phyloP scores from a whole-genome alignment of 441 rosid species.

The Erysimum pusillum region DNA sequence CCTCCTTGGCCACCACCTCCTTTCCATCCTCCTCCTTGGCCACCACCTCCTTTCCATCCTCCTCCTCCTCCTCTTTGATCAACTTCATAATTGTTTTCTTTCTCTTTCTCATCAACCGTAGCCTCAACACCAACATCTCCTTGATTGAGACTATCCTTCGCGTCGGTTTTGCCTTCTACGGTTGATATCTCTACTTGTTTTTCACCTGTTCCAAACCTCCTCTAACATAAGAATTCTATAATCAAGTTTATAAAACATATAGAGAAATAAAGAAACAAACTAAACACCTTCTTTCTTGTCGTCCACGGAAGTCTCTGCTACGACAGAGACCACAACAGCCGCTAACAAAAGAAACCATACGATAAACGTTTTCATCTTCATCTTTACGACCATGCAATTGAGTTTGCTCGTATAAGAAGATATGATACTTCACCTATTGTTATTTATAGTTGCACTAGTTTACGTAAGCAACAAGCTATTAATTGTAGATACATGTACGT shows the following conservation, averaged over 20 bases:
- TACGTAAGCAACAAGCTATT: conserved; percentile 31
- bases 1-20: conserved; percentile 45
- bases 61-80: conserved; percentile 34
- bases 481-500: neutral
- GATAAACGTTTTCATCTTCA: conserved; percentile 39
- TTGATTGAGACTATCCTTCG: conserved; percentile 11
- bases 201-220: conserved; percentile 27
- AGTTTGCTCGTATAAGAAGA: neutral
- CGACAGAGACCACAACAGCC: conserved; percentile 33
- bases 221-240: conserved; percentile 17
- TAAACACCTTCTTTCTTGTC: conserved; percentile 38
- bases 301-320: conserved; percentile 36
- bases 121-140: conserved; percentile 23
- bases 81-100: conserved; percentile 29
- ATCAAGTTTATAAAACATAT: neutral
- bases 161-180: neutral
- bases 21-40: conserved; percentile 35
- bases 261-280: conserved; percentile 17
- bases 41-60: conserved; percentile 29
- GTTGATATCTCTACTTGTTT: conserved; percentile 27
- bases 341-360: conserved; percentile 44
- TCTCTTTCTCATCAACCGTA: neutral
- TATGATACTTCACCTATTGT: neutral
- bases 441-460: conserved; percentile 30
- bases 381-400: conserved; percentile 29